phyloP scores from a whole-genome alignment of 148 eudicot genomes.

The Arbutus unedo region DNA sequence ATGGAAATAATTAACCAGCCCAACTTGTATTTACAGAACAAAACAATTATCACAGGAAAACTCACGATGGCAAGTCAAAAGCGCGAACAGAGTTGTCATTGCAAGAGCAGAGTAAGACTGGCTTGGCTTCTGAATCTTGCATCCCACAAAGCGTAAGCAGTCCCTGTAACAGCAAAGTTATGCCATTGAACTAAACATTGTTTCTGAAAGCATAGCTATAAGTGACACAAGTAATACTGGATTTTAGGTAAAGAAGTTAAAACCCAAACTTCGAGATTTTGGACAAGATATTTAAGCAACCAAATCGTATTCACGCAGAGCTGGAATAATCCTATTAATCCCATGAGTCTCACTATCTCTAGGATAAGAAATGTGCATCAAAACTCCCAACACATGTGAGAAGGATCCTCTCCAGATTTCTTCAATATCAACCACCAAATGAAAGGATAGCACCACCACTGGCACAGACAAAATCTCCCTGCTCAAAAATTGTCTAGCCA shows the following conservation, averaged over 20 bases:
- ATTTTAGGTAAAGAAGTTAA: background rate
- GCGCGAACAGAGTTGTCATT: conserved; percentile 79
- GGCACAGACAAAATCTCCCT: background rate
- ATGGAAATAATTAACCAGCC: background rate
- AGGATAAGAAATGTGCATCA: background rate
- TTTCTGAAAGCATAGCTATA: background rate
- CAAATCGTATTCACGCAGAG: background rate
- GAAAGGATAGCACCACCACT: background rate
- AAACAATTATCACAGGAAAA: conserved; percentile 17
- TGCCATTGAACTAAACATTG: background rate
- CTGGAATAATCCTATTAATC: background rate
- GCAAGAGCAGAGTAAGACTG: conserved; percentile 77
- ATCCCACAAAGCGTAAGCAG: conserved; percentile 80
- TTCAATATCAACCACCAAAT: background rate
- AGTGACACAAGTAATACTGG: background rate
- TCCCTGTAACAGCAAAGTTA: conserved; percentile 54
- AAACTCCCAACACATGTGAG: background rate
- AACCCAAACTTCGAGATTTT: background rate
- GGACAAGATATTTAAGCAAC: background rate
- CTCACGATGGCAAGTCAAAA: conserved; percentile 95
- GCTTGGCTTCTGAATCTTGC: conserved; percentile 86
- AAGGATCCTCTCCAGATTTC: background rate
- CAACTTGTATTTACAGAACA: background rate
- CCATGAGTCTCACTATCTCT: background rate
- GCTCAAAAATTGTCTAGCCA: background rate